Percentiles rank a stretch among this genome's conserved stretches.
Conservation (phyloP, 345 rosid genomes). For the Odontarrhena argentea region DNA sequence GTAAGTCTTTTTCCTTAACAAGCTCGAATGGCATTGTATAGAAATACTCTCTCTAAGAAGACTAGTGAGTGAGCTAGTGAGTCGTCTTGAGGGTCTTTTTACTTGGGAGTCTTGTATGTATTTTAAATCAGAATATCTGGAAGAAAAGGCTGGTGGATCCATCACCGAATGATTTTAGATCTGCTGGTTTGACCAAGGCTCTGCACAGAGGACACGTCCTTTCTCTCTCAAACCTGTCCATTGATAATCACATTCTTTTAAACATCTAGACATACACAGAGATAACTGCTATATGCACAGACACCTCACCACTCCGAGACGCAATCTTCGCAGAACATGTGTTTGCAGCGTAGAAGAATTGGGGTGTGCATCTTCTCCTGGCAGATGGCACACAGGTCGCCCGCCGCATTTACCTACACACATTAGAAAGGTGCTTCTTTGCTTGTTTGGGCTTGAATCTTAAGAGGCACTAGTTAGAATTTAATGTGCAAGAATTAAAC, state of each 20-base stretch:
- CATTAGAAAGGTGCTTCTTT: conserved; percentile 31
- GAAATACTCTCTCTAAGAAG: conserved; percentile 28
- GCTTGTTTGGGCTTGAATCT: conserved; percentile 22
- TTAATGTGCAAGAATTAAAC: conserved; percentile 19
- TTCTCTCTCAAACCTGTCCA: conserved; percentile 96
- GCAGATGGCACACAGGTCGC: conserved; percentile 95
- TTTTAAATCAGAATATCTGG: conserved; percentile 68
- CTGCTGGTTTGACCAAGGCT: conserved; percentile 92
- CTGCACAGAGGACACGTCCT: conserved; percentile 97
- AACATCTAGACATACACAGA: conserved; percentile 23
- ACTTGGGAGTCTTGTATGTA: conserved; percentile 37
- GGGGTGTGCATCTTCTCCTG: conserved; percentile 99
- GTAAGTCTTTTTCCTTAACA: conserved; percentile 32
- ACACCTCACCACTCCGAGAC: conserved; percentile 87
- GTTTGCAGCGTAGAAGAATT: conserved; percentile 88
- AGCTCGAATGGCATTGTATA: conserved; percentile 30
- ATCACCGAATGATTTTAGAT: conserved; percentile 90
- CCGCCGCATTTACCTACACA: conserved; percentile 88
- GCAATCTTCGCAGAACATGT: conserved; percentile 97
- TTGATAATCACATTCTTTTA: conserved; percentile 24
- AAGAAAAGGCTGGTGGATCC: conserved; percentile 96
- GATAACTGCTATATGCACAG: conserved; percentile 22
- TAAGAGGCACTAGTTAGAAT: conserved; percentile 10
- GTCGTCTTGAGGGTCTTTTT: conserved; percentile 30
- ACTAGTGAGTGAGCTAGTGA: conserved; percentile 16